A percentile compares a stretch with the other conserved stretches of the same genome.
Evolutionary conservation across 1,139 yeast species (phyloP).

Genomic region (Nakaseomyces uthaithaninus): DNA sequence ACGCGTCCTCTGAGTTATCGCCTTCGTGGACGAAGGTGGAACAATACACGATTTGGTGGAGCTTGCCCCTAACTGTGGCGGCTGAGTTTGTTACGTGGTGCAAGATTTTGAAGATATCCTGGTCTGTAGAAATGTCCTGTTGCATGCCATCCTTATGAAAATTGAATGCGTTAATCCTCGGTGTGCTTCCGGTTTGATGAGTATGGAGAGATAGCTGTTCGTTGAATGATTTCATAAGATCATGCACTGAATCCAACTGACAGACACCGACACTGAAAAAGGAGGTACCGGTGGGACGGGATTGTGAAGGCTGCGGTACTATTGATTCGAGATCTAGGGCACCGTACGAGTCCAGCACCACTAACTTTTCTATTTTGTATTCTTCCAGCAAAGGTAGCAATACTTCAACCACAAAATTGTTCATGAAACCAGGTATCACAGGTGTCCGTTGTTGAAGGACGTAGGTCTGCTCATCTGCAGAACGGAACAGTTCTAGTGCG

Average conservation of each 20-base stretch:
- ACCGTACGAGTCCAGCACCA: slow-evolving; percentile 66
- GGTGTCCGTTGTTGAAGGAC: slow-evolving; percentile 82
- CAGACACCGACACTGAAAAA: slow-evolving; percentile 18
- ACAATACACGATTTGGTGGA: slow-evolving; percentile 22
- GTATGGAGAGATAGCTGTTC: slow-evolving; percentile 18
- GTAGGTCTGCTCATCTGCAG: slow-evolving; percentile 38
- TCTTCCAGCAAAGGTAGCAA: slow-evolving; percentile 43
- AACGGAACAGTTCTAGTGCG: slow-evolving; percentile 53
- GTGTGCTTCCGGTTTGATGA: slow-evolving; percentile 16
- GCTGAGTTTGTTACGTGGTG: slow-evolving; percentile 24
- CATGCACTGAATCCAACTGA: slow-evolving; percentile 21
- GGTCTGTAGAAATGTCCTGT: slow-evolving; percentile 25
- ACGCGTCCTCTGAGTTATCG: slow-evolving; percentile 73
- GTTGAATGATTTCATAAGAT: slow-evolving; percentile 20
- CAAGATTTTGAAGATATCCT: slow-evolving; percentile 25
- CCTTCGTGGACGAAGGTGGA: slow-evolving; percentile 73
- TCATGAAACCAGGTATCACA: slow-evolving; percentile 54
- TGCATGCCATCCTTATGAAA: slow-evolving; percentile 24
- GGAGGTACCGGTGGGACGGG: slow-evolving; percentile 10
- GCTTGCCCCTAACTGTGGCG: slow-evolving; percentile 6
- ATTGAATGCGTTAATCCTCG: slow-evolving; percentile 16
- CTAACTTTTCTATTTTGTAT: slow-evolving; percentile 38
- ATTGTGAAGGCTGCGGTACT: slow-evolving; percentile 4
- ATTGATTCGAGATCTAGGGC: slow-evolving; percentile 38
- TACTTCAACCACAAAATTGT: slow-evolving; percentile 46